Conservation (phyloP, 495 filamentous ascomycete genomes). For the Aspergillus conjunctus region DNA sequence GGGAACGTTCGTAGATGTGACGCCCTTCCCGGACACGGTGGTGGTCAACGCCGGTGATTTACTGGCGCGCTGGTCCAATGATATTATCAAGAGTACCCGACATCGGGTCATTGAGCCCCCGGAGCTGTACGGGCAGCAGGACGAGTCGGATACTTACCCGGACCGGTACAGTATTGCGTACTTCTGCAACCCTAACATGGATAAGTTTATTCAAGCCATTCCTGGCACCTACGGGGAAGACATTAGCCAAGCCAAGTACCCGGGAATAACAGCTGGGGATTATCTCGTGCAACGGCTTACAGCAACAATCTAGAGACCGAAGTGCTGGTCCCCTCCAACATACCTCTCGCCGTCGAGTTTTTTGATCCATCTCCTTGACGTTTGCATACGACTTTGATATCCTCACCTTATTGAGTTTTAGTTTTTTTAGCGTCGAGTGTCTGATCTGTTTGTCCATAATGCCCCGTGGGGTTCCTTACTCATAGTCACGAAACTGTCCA, state of each 20-base stretch:
- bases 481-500: too few species aligned
- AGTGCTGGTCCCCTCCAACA: too few species aligned
- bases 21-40: constrained; percentile 78
- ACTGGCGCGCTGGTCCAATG: constrained; percentile 87
- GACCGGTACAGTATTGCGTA: constrained; percentile 62
- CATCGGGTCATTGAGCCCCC: constrained; percentile 91
- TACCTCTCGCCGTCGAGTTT: too few species aligned
- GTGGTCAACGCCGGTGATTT: constrained; percentile 93
- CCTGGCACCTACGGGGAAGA: constrained; percentile 78
- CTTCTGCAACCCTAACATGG: constrained; percentile 91
- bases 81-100: constrained; percentile 82
- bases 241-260: constrained; percentile 66
- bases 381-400: not conserved
- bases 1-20: constrained; percentile 79
- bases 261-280: constrained; percentile 74
- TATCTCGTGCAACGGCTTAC: constrained; percentile 80
- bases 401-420: constrained; percentile 3
- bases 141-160: constrained; percentile 40
- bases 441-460: not conserved
- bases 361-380: not conserved
- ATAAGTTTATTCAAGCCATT: constrained; percentile 77
- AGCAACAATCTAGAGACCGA: constrained; percentile 53
- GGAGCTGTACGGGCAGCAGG: constrained; percentile 18
- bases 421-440: constrained; percentile 8
- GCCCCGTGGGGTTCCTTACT: too few species aligned